Base-by-base conservation (phyloP, 495 filamentous ascomycete genomes). In the Talaromyces adpressus region DNA sequence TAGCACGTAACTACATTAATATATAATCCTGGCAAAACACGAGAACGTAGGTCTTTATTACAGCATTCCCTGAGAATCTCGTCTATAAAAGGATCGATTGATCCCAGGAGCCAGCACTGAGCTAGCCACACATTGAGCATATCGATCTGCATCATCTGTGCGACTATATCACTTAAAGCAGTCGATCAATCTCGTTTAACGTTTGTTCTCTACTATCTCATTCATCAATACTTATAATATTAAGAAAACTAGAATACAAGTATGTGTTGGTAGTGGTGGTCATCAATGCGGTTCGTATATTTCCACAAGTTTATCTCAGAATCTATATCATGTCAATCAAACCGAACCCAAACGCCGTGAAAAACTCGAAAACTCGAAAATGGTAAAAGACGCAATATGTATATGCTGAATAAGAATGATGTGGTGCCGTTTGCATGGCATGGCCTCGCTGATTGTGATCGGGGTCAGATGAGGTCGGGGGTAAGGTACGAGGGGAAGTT, bases 381-480 rank as follows among this genome's bases (percentile, higher is more conserved):
- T n/a, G 14, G 12, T 18, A 49, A 56, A 23, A 56, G 52, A 27
- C 52, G 52, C 27, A 25, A 56, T 56, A 56, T 56, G 6, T 56
- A 56, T 56, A 56, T 56, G 52, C 52, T 27, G 52, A 56, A 27
- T 25, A n/a, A 56, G 18, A 56, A 56, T 23, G 52, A 29, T 27
- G 27, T 25, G 36, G 14, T 54, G 22, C 23, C 52, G 20, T 56
- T 29, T 29, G 52, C 27, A 56, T 53, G 52, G 20, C 52, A 5
- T 3, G 20, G 27, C 12, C 12, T 27, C 27, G 2, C 52, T 56
- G 27, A 27, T 56, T 2, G 22, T 8, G 52, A 14, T 27, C 27
- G 27, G 27, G n/a, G n/a, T n/a, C n/a, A n/a, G n/a, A 27, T 27
- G 25, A 27, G 25, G 25, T 27, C 25, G 25, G 29, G 29, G 29